These are phyloP conservation scores for Populus euphratica DNA, from an alignment of 345 rosid genomes.

Conservation along the genomic window DNA sequence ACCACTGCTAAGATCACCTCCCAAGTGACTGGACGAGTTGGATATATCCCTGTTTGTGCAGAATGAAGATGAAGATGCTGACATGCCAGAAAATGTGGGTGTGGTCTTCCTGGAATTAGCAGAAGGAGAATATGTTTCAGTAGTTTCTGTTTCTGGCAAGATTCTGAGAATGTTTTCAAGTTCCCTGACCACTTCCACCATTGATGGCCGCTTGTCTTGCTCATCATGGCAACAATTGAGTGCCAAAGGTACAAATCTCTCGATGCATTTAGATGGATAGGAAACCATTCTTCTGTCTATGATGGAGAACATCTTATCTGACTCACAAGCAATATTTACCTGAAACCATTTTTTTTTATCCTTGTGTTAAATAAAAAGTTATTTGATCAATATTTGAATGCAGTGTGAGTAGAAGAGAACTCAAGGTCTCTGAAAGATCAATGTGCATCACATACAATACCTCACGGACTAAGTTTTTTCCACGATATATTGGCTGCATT, in stretches of 20 bases:
- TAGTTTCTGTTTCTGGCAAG: conserved; percentile 40
- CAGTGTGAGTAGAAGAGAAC: not conserved
- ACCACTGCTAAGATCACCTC: conserved; percentile 70
- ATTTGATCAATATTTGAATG: not conserved
- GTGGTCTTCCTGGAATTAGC: conserved; percentile 18
- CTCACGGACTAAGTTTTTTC: conserved; percentile 89
- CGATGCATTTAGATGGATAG: conserved; percentile 63
- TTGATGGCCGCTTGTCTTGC: conserved; percentile 64
- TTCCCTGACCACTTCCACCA: conserved; percentile 70
- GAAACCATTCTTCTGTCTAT: conserved; percentile 79
- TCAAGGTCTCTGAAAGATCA: not conserved
- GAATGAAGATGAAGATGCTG: conserved; percentile 34
- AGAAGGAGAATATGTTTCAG: not conserved
- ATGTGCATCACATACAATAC: conserved; percentile 19
- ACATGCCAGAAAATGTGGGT: conserved; percentile 27
- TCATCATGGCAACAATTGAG: conserved; percentile 62
- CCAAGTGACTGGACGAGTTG: conserved; percentile 36
- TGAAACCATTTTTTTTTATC: conserved; percentile 5
- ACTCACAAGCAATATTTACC: conserved; percentile 55
- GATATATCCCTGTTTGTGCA: conserved; percentile 27
- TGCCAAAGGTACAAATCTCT: conserved; percentile 56
- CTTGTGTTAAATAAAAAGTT: no score
- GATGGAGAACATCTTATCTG: conserved; percentile 54
- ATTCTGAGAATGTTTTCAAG: conserved; percentile 54
- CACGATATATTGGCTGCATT: conserved; percentile 79